A percentile compares a stretch with the other conserved stretches of the same genome.
Conservation (phyloP, 768 basidiomycete species). For the Plicaturopsis crispa region DNA sequence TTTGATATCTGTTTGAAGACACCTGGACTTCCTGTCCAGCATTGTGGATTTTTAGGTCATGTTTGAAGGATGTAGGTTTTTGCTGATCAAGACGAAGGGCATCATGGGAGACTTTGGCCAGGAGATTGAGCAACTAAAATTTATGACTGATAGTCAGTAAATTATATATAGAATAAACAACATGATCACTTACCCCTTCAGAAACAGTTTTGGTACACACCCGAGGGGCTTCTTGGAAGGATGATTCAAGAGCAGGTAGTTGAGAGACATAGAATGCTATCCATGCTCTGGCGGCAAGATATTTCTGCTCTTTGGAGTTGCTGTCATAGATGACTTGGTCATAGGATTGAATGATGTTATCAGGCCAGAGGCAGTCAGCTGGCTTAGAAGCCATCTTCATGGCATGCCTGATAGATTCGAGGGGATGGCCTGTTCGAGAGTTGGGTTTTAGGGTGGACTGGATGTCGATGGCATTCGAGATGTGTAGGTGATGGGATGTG, state of each 20-base stretch:
- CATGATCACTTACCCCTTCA: constrained; percentile 17
- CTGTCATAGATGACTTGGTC: constrained; percentile 12
- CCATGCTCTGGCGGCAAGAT: constrained; percentile 23
- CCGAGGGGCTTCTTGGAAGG: constrained; percentile 1
- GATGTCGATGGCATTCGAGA: constrained; percentile 48
- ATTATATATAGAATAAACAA: neutral
- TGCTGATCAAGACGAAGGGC: constrained; percentile 36
- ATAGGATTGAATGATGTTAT: neutral
- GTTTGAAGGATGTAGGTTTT: constrained; percentile 37
- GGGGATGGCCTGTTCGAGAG: constrained; percentile 25
- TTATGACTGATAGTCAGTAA: constrained; percentile 1
- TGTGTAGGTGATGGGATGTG: constrained; percentile 28
- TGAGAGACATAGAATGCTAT: constrained; percentile 21
- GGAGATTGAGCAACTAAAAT: constrained; percentile 30
- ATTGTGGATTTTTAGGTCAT: constrained; percentile 28
- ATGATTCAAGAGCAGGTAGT: constrained; percentile 10
- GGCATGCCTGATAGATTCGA: constrained; percentile 38
- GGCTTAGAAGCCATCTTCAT: constrained; percentile 26
- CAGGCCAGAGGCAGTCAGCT: constrained; percentile 8
- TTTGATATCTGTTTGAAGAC: constrained; percentile 33
- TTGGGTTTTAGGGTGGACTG: constrained; percentile 34
- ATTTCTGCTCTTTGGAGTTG: neutral
- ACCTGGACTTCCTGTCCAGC: constrained; percentile 26
- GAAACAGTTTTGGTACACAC: constrained; percentile 20
- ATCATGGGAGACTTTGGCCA: constrained; percentile 39